Evolutionary conservation across 208 protist genomes (phyloP).

Genomic region (Acanthamoeba pearcei): DNA sequence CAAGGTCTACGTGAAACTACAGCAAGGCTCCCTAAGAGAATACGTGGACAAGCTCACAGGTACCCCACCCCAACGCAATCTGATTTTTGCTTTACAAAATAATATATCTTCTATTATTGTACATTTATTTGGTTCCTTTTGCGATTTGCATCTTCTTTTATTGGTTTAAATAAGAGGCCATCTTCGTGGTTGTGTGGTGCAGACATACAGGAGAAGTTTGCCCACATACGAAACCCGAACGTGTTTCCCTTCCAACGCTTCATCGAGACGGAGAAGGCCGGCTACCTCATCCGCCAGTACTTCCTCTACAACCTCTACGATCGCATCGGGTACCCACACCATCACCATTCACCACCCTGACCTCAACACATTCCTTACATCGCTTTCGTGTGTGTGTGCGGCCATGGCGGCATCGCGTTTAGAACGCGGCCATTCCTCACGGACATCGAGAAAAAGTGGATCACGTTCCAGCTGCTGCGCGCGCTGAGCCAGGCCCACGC

Average conservation of each 20-base stretch:
- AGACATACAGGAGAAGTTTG: conserved; percentile 79
- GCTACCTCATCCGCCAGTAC: conserved; percentile 86
- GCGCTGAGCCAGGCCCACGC: conserved; percentile 77
- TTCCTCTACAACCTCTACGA: conserved; percentile 86
- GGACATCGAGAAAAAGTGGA: conserved; percentile 83
- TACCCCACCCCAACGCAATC: background rate
- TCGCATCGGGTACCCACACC: conserved; percentile 77
- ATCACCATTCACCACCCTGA: too few relatives aligned
- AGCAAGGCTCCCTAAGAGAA: conserved; percentile 49
- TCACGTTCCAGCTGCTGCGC: conserved; percentile 82
- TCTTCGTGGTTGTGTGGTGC: background rate
- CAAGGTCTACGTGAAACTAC: conserved; percentile 82
- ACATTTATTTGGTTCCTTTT: too few relatives aligned
- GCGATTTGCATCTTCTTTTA: background rate
- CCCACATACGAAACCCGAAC: conserved; percentile 56
- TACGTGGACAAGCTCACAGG: conserved; percentile 76
- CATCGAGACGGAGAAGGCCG: conserved; percentile 83
- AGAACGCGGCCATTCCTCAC: conserved; percentile 81
- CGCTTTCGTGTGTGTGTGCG: too few relatives aligned
- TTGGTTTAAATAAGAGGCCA: background rate
- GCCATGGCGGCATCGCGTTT: background rate
- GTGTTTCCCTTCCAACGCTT: conserved; percentile 83
- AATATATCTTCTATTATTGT: background rate
- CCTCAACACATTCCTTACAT: too few relatives aligned
- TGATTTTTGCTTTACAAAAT: background rate